A percentile compares a stretch with the other conserved stretches of the same genome.
Evolutionary conservation across 192 early-diverging fungal species (phyloP).

Genomic region (Backusella parvicylindrica): DNA sequence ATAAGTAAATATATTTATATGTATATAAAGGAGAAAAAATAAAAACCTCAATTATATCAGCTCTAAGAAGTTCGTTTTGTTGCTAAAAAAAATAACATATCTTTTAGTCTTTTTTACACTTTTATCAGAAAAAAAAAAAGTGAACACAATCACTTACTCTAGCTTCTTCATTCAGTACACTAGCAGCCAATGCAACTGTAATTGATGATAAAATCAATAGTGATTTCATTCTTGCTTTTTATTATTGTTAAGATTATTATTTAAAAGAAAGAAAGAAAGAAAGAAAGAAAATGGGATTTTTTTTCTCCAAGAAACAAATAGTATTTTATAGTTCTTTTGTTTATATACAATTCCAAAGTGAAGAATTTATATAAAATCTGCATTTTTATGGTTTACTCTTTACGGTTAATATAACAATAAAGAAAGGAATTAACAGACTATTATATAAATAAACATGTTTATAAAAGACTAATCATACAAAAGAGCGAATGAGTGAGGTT

Average conservation of each 20-base stretch:
- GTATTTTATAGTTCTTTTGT: not conserved
- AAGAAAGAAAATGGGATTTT: not conserved
- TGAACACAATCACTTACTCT: not conserved
- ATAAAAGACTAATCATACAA: not conserved
- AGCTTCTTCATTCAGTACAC: not conserved
- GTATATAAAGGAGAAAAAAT: not conserved
- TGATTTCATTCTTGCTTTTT: not conserved
- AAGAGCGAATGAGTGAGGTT: not conserved
- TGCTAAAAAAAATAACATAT: not conserved
- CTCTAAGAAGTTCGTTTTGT: not conserved
- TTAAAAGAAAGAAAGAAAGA: not conserved
- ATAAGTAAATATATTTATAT: not conserved
- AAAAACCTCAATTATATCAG: not conserved
- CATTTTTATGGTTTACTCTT: not conserved
- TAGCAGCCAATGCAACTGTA: not conserved
- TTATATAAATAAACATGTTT: not conserved
- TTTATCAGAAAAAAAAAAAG: not conserved
- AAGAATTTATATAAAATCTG: not conserved
- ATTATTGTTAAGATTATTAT: too few relatives aligned
- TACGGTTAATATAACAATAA: not conserved
- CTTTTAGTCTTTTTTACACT: not conserved
- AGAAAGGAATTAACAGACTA: not conserved
- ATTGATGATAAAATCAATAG: not conserved
- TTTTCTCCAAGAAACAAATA: not conserved
- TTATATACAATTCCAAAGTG: not conserved